Evolutionary conservation across 805 yeast species (phyloP), one percentile per base, ranked within the genome.

Genomic region (Candida odintsovae): DNA sequence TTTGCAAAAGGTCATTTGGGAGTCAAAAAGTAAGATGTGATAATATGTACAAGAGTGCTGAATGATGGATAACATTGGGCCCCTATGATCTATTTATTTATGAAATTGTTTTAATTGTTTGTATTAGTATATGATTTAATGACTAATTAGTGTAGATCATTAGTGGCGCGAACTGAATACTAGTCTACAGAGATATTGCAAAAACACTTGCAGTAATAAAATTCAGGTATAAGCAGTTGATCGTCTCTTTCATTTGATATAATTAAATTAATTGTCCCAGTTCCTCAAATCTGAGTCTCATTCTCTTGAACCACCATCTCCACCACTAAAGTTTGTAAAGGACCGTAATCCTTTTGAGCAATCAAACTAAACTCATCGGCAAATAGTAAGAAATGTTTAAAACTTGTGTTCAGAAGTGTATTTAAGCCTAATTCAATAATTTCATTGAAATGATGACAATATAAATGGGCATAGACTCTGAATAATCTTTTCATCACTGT

Each of bases 361-460:
- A 94, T 77, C 60, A 94, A 73, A 41, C 79, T 76, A 63, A 92
- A 94, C 67, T 94, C 95, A 56, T 80, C 83, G 45, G 88, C 78
- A 64, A 94, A 92, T 52, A 92, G 72, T 23, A 90, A 89, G 61
- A 90, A 94, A 64, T 92, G 99, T 68, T 95, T 94, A 59, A 92
- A 79, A 58, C 96, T 85, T 6, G 99, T 92, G 63, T 94, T 94
- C 54, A 92, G 73, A 57, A 92, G 96, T 12, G 95, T 86, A 64
- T 90, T 97, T 57, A 92, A 71, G 2, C 96, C 96, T 55, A 94
- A 73, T 63, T 90, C 98, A 37, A 90, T 79, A 47, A 94, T 86
- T 66, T 92, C 97, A 62, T 90, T 96, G 66, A 94, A 92, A 65
- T 94, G 99, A 62, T 94, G 98, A 62, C 99, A 94, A 66, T 94